Evolutionary conservation across 768 basidiomycete species (phyloP), one percentile per base, ranked within the genome.

Genomic region (Clitopilus hobsonii): DNA sequence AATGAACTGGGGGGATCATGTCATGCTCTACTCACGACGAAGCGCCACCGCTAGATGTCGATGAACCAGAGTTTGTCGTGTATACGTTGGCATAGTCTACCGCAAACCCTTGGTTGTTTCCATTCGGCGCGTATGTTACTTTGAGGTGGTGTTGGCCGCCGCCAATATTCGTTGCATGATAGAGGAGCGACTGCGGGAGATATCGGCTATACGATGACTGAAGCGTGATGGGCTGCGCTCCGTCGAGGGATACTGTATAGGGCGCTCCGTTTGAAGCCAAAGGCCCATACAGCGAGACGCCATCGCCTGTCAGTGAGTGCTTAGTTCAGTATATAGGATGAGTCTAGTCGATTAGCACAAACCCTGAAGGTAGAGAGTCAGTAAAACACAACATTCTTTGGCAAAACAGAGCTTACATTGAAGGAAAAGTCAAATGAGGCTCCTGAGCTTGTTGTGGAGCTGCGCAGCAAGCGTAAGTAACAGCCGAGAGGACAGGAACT

Each of bases 41-140:
- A 30, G 4, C 10, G 10, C 32, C 32, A 36, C 32, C 32, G n/a
- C 29, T 6, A 23, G 48, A 6, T 16, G 49, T 2, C 18, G 18
- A 5, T 8, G 49, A 26, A 10, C 11, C 11, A 24, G 49, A n/a
- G 28, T 38, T 30, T 8, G 45, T 41, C 8, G 53, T 54, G 14
- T 49, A 49, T 6, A 54, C 49, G 45, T 49, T 53, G 13, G 71
- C 72, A 45, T 72, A 68, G 32, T 72, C 72, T 29, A 72, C 60
- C 10, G 56, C 38, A 6, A 72, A 61, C 1, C 53, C 53, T 53
- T 69, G 65, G 3, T 53, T 60, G 13, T 8, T 48, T 5, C 16
- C 2, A 3, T 11, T 52, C 25, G 69, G 67, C 18, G 63, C 58
- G 49, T 73, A 71, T n/a, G 64, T 61, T 22, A 72, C 53, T 20